Evolutionary conservation across 345 rosid genomes (phyloP), one percentile per base, ranked within the genome.

Genomic region (Populus ilicifolia): DNA sequence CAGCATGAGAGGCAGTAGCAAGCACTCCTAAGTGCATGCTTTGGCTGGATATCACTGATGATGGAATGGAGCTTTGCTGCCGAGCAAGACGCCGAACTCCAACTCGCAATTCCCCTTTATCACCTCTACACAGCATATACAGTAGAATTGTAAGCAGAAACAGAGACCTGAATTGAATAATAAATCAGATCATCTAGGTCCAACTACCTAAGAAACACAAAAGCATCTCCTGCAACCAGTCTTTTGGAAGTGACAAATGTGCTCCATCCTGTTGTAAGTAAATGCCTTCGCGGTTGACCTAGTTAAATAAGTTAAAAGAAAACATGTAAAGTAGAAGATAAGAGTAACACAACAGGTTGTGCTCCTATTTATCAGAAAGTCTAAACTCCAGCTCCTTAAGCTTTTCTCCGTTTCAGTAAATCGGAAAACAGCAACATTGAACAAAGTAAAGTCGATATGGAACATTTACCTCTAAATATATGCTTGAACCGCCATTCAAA

Each of bases 1-100:
- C 86, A 48, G 97, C 96, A 81, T 96, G 99, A 77, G 87, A 87
- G 72, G 98, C 99, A 69, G 96, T 93, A 69, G 98, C 97, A 81
- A 93, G 94, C 80, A 93, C 99, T 43, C 98, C 99, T 4, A 93
- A 82, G 83, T 93, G 98, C 97, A 96, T 93, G 90, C 91, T 93
- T 78, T 91, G 98, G 72, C 97, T 89, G 52, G 98, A 93, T 81
- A 96, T 92, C 80, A 93, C 96, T 17, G 98, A 92, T 7, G 96
- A 85, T n/a, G 97, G 93, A 93, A 89, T 90, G 83, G 84, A 86
- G 79, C 82, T 86, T 77, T 88, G 94, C 79, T 90, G 94, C 12
- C 86, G 83, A 86, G 89, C 87, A 73, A 85, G 87, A 82, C 90
- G 94, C 52, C 92, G 87, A 81, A 89, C 90, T 41, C 98, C 99